Evolutionary conservation across 805 yeast species (phyloP), one percentile per base, ranked within the genome.

Genomic region (Metschnikowia hibisci): DNA sequence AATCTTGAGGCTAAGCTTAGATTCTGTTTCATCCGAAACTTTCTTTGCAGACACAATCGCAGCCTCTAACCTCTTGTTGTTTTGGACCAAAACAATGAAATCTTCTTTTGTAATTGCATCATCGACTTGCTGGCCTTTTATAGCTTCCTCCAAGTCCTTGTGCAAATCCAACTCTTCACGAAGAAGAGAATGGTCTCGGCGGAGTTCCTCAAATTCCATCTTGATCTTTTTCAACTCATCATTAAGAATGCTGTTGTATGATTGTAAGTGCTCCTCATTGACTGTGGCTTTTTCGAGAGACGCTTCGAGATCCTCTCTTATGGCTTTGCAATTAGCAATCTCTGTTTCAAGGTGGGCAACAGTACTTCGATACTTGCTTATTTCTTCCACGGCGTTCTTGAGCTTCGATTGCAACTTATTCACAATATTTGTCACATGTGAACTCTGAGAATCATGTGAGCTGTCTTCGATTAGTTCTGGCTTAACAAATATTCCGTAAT

Each of bases 401-500:
- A 79, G 55, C 48, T 80, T 79, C 6, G 52, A 52, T 47, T 80
- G 82, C 13, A 81, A 62, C 33, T 59, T 67, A 2, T 64, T 59
- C 2, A 80, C 63, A 13, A 74, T 63, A 12, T 38, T 30, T 18
- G 48, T 52, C 14, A n/a, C 44, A 28, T 38, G 56, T 4, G 41
- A 39, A 29, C 27, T 42, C 57, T 46, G 43, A 26, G 31, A 34
- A 1, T 48, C 34, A 9, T 34, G 44, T 12, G 26, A 15, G 27
- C 14, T 38, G 18, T 22, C 27, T 9, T 48, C 55, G 16, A 68
- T 47, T 40, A 68, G 47, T 1, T 61, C 43, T n/a, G 70, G 70
- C 32, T 75, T 58, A 4, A 76, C 80, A 57, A 79, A 80, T 1
- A 79, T 60, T 0, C 83, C 84, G 53, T 63, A 62, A 3, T 54